Evolutionary conservation across 805 yeast species (phyloP).

Genomic region (Metschnikowia noctiluminum): DNA sequence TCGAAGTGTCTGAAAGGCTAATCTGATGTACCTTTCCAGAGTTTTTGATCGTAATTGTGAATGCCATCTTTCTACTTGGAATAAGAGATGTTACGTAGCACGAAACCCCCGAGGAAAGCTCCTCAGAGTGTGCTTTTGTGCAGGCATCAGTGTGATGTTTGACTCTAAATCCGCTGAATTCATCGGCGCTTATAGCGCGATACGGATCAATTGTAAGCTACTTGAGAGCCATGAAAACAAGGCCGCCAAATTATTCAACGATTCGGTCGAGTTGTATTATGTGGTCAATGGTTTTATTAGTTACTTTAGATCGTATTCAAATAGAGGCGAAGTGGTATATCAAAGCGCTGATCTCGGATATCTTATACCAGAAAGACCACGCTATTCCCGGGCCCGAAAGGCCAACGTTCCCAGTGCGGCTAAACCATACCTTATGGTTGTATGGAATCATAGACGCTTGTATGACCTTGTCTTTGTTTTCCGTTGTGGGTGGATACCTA

Average conservation of each 20-base stretch:
- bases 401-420: conserved; percentile 34
- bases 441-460: conserved; percentile 26
- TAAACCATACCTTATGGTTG: conserved; percentile 38
- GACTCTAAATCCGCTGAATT: too few relatives aligned
- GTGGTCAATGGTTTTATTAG: neutral
- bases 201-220: too few relatives aligned
- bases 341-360: conserved; percentile 30
- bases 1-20: conserved; percentile 46
- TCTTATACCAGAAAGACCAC: conserved; percentile 31
- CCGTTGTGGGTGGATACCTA: conserved; percentile 63
- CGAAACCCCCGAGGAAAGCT: too few relatives aligned
- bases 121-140: too few relatives aligned
- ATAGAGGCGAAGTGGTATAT: conserved; percentile 16
- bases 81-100: neutral
- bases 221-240: too few relatives aligned
- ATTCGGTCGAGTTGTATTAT: neutral
- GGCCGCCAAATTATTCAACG: too few relatives aligned
- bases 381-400: conserved; percentile 31
- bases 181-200: too few relatives aligned
- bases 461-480: conserved; percentile 30
- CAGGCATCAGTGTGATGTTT: too few relatives aligned
- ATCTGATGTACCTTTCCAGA: conserved; percentile 42
- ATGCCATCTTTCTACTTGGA: conserved; percentile 8
- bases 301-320: neutral
- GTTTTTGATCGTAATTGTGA: conserved; percentile 31